Percentiles rank a stretch among this genome's conserved stretches.
phyloP scores from a whole-genome alignment of 805 yeast species.

The Metschnikowia bowlesiae region DNA sequence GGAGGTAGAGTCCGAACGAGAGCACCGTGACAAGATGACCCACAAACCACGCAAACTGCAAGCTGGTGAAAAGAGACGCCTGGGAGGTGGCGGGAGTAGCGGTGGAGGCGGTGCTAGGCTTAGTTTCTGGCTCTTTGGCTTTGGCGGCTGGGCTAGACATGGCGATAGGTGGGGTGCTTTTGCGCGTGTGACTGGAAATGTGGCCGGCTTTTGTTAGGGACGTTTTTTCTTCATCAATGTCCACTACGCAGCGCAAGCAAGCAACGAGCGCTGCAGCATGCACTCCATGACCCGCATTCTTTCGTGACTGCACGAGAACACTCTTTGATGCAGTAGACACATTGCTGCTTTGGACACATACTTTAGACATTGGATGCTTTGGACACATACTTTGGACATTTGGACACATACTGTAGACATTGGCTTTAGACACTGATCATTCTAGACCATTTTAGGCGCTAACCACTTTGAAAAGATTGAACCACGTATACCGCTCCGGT shows the following conservation, averaged over 20 bases:
- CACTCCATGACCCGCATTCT: constrained; percentile 2
- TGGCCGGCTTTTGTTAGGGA: not conserved
- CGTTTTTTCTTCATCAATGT: not conserved
- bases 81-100: not conserved
- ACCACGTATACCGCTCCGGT: too few species aligned
- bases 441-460: too few species aligned
- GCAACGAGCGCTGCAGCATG: not conserved
- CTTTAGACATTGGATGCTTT: too few species aligned
- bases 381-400: too few species aligned
- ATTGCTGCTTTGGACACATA: too few species aligned
- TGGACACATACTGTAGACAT: too few species aligned
- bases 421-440: too few species aligned
- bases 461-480: too few species aligned
- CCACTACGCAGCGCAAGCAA: constrained; percentile 5
- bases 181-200: not conserved
- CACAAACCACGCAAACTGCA: constrained; percentile 75
- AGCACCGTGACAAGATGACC: constrained; percentile 37
- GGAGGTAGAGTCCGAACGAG: constrained; percentile 26
- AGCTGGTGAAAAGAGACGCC: constrained; percentile 27
- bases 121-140: not conserved
- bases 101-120: not conserved
- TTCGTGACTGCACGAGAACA: not conserved
- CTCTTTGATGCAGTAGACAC: too few species aligned
- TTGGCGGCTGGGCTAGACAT: constrained; percentile 1
- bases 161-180: not conserved